A percentile compares a stretch with the other conserved stretches of the same genome.
phyloP scores from a whole-genome alignment of 805 yeast species.

The Scheffersomyces amazonensis region DNA sequence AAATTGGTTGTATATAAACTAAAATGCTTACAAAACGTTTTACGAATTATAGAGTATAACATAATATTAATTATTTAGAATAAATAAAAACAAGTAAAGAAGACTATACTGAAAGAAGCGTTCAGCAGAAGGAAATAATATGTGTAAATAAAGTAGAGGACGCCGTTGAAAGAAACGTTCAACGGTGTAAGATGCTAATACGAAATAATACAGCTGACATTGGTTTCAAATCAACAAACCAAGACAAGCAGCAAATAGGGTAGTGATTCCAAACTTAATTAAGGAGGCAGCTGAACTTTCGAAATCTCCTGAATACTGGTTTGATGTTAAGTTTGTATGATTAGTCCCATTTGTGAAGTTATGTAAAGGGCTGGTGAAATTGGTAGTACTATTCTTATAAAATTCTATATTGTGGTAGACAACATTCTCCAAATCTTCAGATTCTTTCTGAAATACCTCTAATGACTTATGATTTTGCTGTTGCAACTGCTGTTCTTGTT shows the following conservation, averaged over 20 bases:
- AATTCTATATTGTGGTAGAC: neutral
- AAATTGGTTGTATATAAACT: no score
- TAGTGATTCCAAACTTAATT: neutral
- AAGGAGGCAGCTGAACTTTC: slow-evolving; percentile 3
- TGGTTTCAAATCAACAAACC: neutral
- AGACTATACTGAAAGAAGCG: no score
- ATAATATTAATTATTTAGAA: no score
- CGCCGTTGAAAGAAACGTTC: slow-evolving; percentile 7
- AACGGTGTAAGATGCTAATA: neutral
- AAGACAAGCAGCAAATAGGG: slow-evolving; percentile 1
- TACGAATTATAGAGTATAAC: no score
- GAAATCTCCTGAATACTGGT: slow-evolving; percentile 4
- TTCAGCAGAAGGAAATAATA: neutral
- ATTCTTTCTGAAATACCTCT: neutral
- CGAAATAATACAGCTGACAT: neutral
- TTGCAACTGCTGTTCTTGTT: neutral
- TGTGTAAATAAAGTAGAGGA: neutral
- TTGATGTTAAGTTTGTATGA: neutral
- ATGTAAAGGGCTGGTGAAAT: neutral
- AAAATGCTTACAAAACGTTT: no score
- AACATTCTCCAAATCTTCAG: neutral
- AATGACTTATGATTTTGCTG: no score
- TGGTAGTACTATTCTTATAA: neutral
- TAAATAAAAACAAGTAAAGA: no score
- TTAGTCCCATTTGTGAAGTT: neutral